phyloP scores from a whole-genome alignment of 495 filamentous ascomycete species.

The Trichoderma virens region DNA sequence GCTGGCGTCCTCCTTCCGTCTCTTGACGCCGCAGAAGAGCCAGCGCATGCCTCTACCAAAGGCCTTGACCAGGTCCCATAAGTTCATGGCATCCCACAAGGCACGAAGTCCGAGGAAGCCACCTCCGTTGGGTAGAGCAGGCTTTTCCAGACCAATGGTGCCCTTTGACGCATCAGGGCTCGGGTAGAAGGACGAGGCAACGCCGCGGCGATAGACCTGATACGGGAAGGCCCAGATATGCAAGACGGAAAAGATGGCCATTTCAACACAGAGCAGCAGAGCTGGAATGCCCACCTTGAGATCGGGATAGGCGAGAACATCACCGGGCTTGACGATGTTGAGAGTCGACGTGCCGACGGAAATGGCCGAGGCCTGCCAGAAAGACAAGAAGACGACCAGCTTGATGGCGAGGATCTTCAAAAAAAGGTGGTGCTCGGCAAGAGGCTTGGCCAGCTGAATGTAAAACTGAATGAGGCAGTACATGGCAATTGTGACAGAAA shows the following conservation, averaged over 20 bases:
- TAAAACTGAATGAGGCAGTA: slow-evolving; percentile 91
- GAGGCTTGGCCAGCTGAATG: slow-evolving; percentile 58
- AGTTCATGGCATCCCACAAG: slow-evolving; percentile 66
- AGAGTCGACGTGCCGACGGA: slow-evolving; percentile 57
- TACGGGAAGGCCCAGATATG: slow-evolving; percentile 82
- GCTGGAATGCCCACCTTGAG: slow-evolving; percentile 75
- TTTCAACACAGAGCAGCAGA: slow-evolving; percentile 76
- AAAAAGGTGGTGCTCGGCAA: slow-evolving; percentile 66
- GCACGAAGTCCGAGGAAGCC: slow-evolving; percentile 57
- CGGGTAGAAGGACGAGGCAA: slow-evolving; percentile 29
- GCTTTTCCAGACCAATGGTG: slow-evolving; percentile 20
- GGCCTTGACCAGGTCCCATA: slow-evolving; percentile 77
- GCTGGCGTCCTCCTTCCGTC: slow-evolving; percentile 36
- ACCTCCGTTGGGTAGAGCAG: slow-evolving; percentile 47
- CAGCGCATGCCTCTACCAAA: slow-evolving; percentile 70
- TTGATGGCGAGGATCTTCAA: slow-evolving; percentile 85
- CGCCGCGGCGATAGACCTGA: slow-evolving; percentile 51
- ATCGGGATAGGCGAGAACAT: slow-evolving; percentile 59
- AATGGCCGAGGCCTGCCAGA: slow-evolving; percentile 78
- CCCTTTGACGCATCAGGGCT: slow-evolving; percentile 20
- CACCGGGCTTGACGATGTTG: slow-evolving; percentile 52
- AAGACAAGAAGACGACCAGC: slow-evolving; percentile 89
- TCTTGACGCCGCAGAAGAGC: slow-evolving; percentile 65
- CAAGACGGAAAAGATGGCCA: slow-evolving; percentile 72
- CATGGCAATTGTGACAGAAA: slow-evolving; percentile 80